Evolutionary conservation across 1,284 basidiomycete genomes (phyloP), one percentile per base, ranked within the genome.

Genomic region (Apiotrichum akiyoshidainum): DNA sequence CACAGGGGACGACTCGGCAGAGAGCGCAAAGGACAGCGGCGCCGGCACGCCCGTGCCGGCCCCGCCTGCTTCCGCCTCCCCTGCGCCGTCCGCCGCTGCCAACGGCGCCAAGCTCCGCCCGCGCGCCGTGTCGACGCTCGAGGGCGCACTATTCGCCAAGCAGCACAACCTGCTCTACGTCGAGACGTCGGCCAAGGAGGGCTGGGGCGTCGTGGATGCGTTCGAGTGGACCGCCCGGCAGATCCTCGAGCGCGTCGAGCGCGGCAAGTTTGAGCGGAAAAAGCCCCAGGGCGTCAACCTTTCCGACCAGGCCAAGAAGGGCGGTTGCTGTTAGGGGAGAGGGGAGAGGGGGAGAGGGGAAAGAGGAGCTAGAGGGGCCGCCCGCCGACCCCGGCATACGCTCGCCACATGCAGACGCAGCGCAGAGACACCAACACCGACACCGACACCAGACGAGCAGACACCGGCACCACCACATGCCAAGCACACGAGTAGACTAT

Each of bases 171-270:
- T 76, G 58, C 55, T 76, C 16, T 76, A 75, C 54, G 71, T 76
- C 50, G 74, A 76, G 58, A 76, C 74, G 22, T 65, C 60, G 10
- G 74, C 74, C 1, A 76, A 76, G 57, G 72, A 75, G 54, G 74
- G 74, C 2, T 74, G 73, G 74, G 68, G 68, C 19, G 74, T 76
- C 11, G 70, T 68, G 5, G 69, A 73, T 33, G 74, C 74, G 10
- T 76, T 76, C 42, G 73, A 74, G 60, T 64, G 69, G 65, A 75
- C 73, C 7, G 74, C 74, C n/a, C 65, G 68, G 52, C 71, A 75
- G 61, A 70, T 72, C 7, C 59, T 76, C 53, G 63, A 62, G 21
- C 64, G 68, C n/a, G 65, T 72, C 13, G 55, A 60, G 52, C 64
- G 63, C 19, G 68, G 62, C 22, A 66, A 71, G 44, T 48, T 70